phyloP scores from a whole-genome alignment of 2,329 filamentous ascomycete genomes.

The Helotiales sp. region DNA sequence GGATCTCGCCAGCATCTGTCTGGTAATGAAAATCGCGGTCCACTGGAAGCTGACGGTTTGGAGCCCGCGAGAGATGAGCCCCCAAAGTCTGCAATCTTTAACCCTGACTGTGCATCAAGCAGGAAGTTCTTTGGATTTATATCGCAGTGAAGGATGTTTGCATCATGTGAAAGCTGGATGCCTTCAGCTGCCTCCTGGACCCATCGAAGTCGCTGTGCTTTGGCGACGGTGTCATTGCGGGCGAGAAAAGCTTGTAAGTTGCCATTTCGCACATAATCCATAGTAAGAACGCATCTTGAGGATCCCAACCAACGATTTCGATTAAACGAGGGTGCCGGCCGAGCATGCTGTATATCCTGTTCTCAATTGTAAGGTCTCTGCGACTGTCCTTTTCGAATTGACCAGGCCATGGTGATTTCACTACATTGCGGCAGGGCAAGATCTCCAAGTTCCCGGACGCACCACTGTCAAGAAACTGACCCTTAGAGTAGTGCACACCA shows the following conservation, averaged over 20 bases:
- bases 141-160: slow-evolving; percentile 48
- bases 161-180: slow-evolving; percentile 45
- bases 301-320: slow-evolving; percentile 36
- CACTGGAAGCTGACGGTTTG: slow-evolving; percentile 33
- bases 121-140: slow-evolving; percentile 48
- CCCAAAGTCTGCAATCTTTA: slow-evolving; percentile 47
- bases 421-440: slow-evolving; percentile 21
- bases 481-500: slow-evolving; percentile 6
- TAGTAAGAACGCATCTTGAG: slow-evolving; percentile 36
- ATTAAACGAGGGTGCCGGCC: slow-evolving; percentile 33
- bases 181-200: slow-evolving; percentile 44
- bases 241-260: slow-evolving; percentile 35
- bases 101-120: slow-evolving; percentile 43
- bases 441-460: slow-evolving; percentile 28
- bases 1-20: slow-evolving; percentile 37
- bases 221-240: slow-evolving; percentile 21
- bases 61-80: slow-evolving; percentile 43
- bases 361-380: slow-evolving; percentile 35
- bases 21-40: slow-evolving; percentile 35
- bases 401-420: slow-evolving; percentile 31
- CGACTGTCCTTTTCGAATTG: slow-evolving; percentile 15
- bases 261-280: slow-evolving; percentile 40
- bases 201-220: slow-evolving; percentile 40
- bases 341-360: slow-evolving; percentile 36
- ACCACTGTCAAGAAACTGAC: slow-evolving; percentile 17